Evolutionary conservation across 75 land plant genomes (phyloP), one percentile per base, ranked within the genome.

Genomic region (Cunninghamia lanceolata): DNA sequence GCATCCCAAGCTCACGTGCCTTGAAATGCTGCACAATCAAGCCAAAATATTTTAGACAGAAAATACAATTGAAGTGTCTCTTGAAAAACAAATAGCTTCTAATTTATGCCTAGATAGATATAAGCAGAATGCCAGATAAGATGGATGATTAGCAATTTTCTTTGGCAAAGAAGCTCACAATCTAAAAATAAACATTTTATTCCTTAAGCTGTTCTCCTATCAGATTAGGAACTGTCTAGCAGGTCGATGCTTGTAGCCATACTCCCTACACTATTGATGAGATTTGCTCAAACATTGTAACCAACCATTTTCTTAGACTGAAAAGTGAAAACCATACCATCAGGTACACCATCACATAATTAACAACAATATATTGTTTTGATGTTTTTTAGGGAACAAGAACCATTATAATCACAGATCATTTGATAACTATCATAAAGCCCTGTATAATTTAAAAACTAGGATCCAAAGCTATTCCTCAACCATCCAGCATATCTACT

Each of bases 11-110:
- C 79, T 97, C 99, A 28, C 92, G 54, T 40, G 95, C 92, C 75
- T 95, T 94, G 87, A 97, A 97, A 85, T 96, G 95, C 99, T 97
- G 93, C 83, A 56, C 84, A 85, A 42, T 74, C 45, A 81, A 43
- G 34, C 40, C 39, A 83, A 80, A n/a, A 80, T 43, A 25, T 43
- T 40, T 43, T 80, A 43, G 30, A 42, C 3, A 43, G 1, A 43
- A 9, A 2, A 25, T 73, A 80, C 52, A 80, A n/a, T 30, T 84
- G 2, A 15, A 42, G 32, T 25, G 46, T 76, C 4, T 45, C 0
- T n/a, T 45, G 0, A n/a, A 40, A 80, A 45, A n/a, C 25, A 25
- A 45, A 28, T 43, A n/a, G 30, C 14, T 43, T 45, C 15, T 45
- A 25, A 45, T 45, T 45, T 45, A 9, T 3, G 30, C 82, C 34